Conservation (phyloP, 345 rosid species). For the Populus deltoides region DNA sequence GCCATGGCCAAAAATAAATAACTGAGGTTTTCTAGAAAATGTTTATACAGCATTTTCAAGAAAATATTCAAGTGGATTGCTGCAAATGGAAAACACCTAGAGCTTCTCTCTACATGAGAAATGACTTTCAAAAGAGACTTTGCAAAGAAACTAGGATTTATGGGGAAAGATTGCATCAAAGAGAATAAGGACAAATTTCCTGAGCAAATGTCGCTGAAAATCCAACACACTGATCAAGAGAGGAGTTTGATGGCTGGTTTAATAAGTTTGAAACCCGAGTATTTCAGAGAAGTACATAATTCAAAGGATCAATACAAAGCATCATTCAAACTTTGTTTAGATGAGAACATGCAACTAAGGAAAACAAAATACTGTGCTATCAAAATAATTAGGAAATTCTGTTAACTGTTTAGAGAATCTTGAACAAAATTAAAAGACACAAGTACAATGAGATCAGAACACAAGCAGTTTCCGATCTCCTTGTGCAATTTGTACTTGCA, state of each 20-base stretch:
- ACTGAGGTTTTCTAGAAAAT: background rate
- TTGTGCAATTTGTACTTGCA: background rate
- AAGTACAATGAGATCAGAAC: background rate
- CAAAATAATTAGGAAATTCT: background rate
- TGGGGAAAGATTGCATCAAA: background rate
- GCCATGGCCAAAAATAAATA: background rate
- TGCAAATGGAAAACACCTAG: background rate
- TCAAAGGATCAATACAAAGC: background rate
- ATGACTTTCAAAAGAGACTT: background rate
- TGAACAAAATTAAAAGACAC: background rate
- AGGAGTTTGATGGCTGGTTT: background rate
- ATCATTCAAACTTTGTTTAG: background rate
- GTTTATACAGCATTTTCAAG: background rate
- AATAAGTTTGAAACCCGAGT: background rate
- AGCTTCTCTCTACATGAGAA: background rate
- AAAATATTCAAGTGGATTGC: background rate
- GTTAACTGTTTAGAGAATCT: background rate
- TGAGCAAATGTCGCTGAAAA: background rate
- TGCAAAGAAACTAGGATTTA: background rate
- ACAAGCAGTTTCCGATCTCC: background rate
- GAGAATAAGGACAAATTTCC: background rate
- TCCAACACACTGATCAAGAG: background rate
- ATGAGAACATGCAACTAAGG: background rate
- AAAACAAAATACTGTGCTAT: background rate
- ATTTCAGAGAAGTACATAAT: background rate